These are phyloP conservation scores for Phytophthora vignae DNA, from an alignment of 352 stramenopile species.

Conservation along the genomic window DNA sequence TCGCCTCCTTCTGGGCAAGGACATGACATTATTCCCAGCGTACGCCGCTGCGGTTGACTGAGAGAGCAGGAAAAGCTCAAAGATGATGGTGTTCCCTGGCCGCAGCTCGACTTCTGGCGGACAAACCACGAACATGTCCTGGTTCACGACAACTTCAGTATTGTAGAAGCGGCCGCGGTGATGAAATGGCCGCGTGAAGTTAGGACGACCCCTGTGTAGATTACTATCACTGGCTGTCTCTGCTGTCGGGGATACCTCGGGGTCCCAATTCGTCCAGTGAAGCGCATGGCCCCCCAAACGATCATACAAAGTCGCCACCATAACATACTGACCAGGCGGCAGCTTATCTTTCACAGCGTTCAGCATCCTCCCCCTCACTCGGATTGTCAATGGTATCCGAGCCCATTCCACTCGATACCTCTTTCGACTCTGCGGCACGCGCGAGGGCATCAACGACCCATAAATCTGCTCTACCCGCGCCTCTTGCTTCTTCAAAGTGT, in stretches of 20 bases:
- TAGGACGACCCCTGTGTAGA: conserved; percentile 32
- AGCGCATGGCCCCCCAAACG: conserved; percentile 81
- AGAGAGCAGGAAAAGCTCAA: conserved; percentile 59
- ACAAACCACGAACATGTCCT: conserved; percentile 85
- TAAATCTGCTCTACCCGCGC: conserved; percentile 71
- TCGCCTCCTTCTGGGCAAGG: conserved; percentile 17
- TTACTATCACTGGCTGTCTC: conserved; percentile 4
- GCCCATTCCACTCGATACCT: conserved; percentile 80
- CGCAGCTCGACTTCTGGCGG: conserved; percentile 65
- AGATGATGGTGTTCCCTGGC: conserved; percentile 64
- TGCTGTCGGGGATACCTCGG: conserved; percentile 33
- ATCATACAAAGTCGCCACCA: conserved; percentile 89
- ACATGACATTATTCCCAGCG: conserved; percentile 5
- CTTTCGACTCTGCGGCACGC: conserved; percentile 48
- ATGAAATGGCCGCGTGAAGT: conserved; percentile 76
- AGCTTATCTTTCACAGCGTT: conserved; percentile 89
- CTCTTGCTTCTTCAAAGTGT: conserved; percentile 66
- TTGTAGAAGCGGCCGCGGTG: conserved; percentile 90
- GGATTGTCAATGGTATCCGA: conserved; percentile 76
- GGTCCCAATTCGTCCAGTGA: conserved; percentile 79
- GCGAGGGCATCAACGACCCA: conserved; percentile 53
- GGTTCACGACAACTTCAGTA: conserved; percentile 77
- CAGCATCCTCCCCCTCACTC: conserved; percentile 69
- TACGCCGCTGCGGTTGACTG: conserved; percentile 14
- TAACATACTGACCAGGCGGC: conserved; percentile 75